Conservation (phyloP, 75 land plant species). For the Pseudotsuga menziesii region DNA sequence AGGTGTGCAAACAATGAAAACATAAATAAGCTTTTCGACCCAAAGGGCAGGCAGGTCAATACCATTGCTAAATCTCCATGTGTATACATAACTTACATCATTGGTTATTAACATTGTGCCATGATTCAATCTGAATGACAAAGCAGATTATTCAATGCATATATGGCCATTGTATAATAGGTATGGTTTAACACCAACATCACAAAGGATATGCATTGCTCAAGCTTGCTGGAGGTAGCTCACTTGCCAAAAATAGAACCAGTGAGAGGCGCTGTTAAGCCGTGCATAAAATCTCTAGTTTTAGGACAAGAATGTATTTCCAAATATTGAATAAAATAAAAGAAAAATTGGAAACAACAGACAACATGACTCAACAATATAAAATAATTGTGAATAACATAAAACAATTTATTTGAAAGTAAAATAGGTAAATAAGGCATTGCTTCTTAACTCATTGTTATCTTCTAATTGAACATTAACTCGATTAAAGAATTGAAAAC, state of each 20-base stretch:
- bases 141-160: neutral
- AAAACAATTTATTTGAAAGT: neutral
- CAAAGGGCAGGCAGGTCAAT: neutral
- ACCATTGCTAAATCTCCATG: neutral
- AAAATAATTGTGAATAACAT: neutral
- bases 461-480: neutral
- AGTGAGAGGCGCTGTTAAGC: neutral
- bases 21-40: neutral
- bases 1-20: neutral
- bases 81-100: neutral
- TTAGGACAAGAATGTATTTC: constrained; percentile 1
- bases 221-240: neutral
- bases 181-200: neutral
- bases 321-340: neutral
- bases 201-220: neutral
- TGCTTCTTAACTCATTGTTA: neutral
- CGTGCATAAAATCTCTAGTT: neutral
- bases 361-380: neutral
- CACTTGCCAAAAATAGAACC: neutral
- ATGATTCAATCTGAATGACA: neutral
- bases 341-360: neutral
- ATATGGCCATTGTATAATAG: neutral
- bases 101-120: neutral
- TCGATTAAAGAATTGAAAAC: neutral
- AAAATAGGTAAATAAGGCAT: neutral